Base-by-base conservation (phyloP, 176 grass and related monocot genomes). In the Raddia guianensis region DNA sequence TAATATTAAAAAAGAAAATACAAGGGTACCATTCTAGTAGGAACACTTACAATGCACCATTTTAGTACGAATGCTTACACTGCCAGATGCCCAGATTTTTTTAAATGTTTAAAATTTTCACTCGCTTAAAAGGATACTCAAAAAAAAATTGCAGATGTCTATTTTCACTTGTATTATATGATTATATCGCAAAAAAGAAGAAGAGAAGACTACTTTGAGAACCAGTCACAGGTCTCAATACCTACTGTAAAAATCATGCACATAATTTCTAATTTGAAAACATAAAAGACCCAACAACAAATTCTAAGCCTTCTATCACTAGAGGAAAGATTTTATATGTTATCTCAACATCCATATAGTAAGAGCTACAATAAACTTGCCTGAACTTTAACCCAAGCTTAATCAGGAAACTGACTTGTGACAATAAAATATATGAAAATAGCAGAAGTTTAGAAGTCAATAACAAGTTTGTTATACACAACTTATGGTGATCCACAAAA, bases 391-490 rank as follows among this genome's bases (percentile, higher is more conserved):
- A 54, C 62, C 18, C 27, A 33, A 19, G 6, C 13, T 35, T 66
- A 66, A 43, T 52, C 15, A 53, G 61, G 46, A 66, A 21, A 53
- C 53, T 49, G 63, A 21, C 27, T 4, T 9, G 40, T 49, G 12
- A 64, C 35, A 27, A 51, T 33, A 50, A 71, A 50, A 47, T 0
- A 19, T 6, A 66, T 14, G 44, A 27, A 79, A 50, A 78, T 19
- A 79, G 33, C 14, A 66, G 62, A 14, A 53, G 50, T 80, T 68
- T 12, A 37, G 16, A 64, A 43, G 58, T 40, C 49, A 20, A 20
- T 32, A 9, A 13, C 9, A 32, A 75, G 27, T 10, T 70, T 73
- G 69, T 45, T 74, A 50, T 68, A 21, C 60, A 81, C 47, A 49
- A 32, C 74, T 58, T 74, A 12, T 19, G n/a, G 76, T 66, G 43